A percentile compares a stretch with the other conserved stretches of the same genome.
Evolutionary conservation across 1,139 yeast genomes (phyloP).

Genomic region (Groenewaldozyma sp.): DNA sequence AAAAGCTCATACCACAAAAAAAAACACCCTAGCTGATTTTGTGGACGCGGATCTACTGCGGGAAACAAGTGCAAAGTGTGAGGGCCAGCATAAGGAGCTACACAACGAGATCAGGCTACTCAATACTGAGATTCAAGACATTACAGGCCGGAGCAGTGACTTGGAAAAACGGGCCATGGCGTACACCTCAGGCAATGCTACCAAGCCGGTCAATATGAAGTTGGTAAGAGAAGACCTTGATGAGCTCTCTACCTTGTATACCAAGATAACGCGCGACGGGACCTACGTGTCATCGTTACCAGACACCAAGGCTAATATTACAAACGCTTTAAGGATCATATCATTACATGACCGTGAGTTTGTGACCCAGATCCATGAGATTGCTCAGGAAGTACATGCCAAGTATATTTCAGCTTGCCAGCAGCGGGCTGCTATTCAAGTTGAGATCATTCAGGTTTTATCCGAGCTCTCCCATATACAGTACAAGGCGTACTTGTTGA

Average conservation of each 20-base stretch:
- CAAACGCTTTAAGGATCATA: conserved; percentile 4
- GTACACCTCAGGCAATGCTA: background rate
- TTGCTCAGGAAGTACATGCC: conserved; percentile 19
- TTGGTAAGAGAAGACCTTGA: conserved; percentile 3
- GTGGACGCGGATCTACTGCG: conserved; percentile 14
- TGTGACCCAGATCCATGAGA: conserved; percentile 18
- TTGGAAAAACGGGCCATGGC: conserved; percentile 11
- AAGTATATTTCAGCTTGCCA: conserved; percentile 12
- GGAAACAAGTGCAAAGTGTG: conserved; percentile 12
- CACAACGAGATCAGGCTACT: conserved; percentile 2
- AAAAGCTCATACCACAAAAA: conserved; percentile 5
- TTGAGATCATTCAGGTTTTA: conserved; percentile 15
- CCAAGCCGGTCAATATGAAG: background rate
- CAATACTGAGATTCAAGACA: background rate
- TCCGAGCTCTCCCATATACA: conserved; percentile 26
- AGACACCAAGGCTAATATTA: conserved; percentile 9
- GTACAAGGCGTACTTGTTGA: conserved; percentile 22
- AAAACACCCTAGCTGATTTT: conserved; percentile 19
- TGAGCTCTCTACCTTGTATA: conserved; percentile 23
- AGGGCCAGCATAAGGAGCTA: conserved; percentile 3
- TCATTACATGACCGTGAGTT: conserved; percentile 14
- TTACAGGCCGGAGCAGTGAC: conserved; percentile 3
- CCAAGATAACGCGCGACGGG: conserved; percentile 22
- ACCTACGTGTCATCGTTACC: conserved; percentile 21
- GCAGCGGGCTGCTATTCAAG: conserved; percentile 15